phyloP scores from a whole-genome alignment of 1,284 basidiomycete genomes.

The Microbotryum violaceum region DNA sequence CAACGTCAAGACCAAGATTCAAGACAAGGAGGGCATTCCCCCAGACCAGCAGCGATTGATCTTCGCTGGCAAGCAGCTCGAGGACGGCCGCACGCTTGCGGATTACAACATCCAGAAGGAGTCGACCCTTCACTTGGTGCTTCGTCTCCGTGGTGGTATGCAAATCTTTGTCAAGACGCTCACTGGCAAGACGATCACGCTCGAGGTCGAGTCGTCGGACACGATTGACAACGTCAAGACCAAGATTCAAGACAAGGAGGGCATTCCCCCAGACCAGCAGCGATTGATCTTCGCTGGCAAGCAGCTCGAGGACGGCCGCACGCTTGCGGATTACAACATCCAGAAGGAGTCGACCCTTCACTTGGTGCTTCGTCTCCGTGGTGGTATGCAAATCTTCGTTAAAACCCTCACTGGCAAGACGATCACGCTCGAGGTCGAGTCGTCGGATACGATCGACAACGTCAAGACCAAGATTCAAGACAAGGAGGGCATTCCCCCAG shows the following conservation, averaged over 20 bases:
- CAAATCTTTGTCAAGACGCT: conserved; percentile 46
- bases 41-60: conserved; percentile 91
- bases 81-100: conserved; percentile 85
- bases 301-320: conserved; percentile 93
- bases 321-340: conserved; percentile 91
- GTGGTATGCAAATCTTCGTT: conserved; percentile 56
- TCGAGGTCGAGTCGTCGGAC: conserved; percentile 53
- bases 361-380: conserved; percentile 91
- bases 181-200: conserved; percentile 83
- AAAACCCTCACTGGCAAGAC: conserved; percentile 90
- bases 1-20: conserved; percentile 49
- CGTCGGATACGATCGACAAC: conserved; percentile 68
- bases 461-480: conserved; percentile 53
- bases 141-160: conserved; percentile 93
- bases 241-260: conserved; percentile 45
- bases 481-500: conserved; percentile 53
- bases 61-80: conserved; percentile 88
- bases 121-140: conserved; percentile 92
- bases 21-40: conserved; percentile 45
- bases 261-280: conserved; percentile 75
- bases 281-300: conserved; percentile 87
- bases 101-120: conserved; percentile 99
- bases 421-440: conserved; percentile 86
- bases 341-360: conserved; percentile 99
- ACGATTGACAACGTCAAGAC: conserved; percentile 51